Conservation (phyloP, 768 basidiomycete genomes). For the Tricholoma saponaceum region DNA sequence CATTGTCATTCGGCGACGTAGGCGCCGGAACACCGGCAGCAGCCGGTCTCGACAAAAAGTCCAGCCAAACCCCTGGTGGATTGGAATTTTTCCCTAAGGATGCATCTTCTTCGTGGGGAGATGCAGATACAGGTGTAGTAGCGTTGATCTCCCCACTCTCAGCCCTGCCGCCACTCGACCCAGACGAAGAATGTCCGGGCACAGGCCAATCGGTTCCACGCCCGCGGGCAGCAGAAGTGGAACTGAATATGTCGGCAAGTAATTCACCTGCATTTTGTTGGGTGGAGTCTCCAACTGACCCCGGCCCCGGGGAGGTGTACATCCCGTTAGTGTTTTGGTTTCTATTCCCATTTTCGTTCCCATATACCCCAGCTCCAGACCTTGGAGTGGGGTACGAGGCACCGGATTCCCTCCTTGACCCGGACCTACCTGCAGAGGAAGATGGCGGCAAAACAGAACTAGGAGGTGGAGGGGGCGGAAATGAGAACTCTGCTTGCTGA, state of each 20-base stretch:
- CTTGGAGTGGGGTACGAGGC: background rate
- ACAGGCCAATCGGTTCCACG: constrained; percentile 30
- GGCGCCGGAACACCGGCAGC: background rate
- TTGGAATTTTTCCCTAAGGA: background rate
- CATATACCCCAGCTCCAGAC: background rate
- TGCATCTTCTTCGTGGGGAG: background rate
- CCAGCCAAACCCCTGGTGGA: background rate
- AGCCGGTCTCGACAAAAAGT: background rate
- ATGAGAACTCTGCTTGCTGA: constrained; percentile 21
- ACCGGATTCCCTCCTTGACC: constrained; percentile 13
- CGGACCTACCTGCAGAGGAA: constrained; percentile 1
- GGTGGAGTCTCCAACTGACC: background rate
- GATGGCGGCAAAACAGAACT: constrained; percentile 4
- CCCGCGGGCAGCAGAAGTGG: constrained; percentile 12
- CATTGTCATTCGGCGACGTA: background rate
- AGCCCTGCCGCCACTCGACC: background rate
- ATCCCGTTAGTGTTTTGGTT: background rate
- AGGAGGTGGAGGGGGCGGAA: constrained; percentile 5
- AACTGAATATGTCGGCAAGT: constrained; percentile 4
- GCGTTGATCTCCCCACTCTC: background rate
- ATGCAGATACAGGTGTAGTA: background rate
- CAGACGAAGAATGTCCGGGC: constrained; percentile 11
- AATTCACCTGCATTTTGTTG: constrained; percentile 18
- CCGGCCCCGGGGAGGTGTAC: background rate
- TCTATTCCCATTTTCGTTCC: background rate